Percentiles rank a stretch among this genome's conserved stretches.
Conservation (phyloP, 805 yeast genomes). For the Debaryomyces hansenii region DNA sequence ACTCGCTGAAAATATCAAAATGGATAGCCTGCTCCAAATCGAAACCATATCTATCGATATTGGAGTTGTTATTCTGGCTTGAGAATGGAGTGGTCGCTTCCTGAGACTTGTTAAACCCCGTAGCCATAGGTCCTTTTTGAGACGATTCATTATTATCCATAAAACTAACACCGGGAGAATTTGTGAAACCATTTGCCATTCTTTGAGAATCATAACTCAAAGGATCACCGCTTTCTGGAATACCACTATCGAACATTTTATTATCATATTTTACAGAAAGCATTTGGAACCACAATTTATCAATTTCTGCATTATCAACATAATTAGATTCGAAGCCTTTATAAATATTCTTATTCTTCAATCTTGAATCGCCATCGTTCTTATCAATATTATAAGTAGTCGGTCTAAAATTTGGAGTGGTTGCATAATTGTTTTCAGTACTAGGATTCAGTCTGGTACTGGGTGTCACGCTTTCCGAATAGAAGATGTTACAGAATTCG, state of each 20-base stretch:
- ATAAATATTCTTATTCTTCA: background rate
- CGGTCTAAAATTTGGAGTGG: background rate
- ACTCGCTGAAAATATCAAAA: conserved; percentile 27
- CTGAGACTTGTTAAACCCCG: background rate
- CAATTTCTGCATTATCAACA: conserved; percentile 28
- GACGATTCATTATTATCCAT: too few relatives aligned
- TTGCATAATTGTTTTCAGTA: background rate
- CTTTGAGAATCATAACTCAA: background rate
- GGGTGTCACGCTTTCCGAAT: background rate
- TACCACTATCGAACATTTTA: background rate
- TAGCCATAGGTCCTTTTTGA: background rate
- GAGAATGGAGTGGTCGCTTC: background rate
- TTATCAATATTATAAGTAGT: background rate
- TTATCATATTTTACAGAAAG: conserved; percentile 27
- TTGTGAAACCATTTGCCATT: too few relatives aligned
- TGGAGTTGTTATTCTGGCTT: background rate
- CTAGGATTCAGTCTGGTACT: background rate
- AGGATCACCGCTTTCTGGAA: background rate
- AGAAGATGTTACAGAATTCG: background rate
- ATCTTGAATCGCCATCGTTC: background rate
- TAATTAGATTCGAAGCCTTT: conserved; percentile 15
- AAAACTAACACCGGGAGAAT: too few relatives aligned
- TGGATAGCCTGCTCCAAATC: conserved; percentile 14
- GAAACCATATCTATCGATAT: conserved; percentile 8
- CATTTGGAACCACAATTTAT: conserved; percentile 36